Percentiles rank a stretch among this genome's conserved stretches.
Evolutionary conservation across 371 early-diverging fungal genomes (phyloP).

Genomic region (Apophysomyces variabilis): DNA sequence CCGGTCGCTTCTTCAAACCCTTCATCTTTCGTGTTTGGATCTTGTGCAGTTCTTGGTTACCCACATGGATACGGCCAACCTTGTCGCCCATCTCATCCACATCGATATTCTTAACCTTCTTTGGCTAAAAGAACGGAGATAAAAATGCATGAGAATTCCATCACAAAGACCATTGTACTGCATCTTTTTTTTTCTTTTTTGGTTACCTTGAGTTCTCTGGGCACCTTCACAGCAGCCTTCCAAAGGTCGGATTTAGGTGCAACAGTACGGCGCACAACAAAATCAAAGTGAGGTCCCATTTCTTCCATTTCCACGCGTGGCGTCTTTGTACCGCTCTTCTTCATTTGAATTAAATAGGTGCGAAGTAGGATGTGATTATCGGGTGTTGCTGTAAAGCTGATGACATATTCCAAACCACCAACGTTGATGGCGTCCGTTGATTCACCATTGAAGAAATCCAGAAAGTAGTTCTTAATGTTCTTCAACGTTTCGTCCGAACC

Average conservation of each 20-base stretch:
- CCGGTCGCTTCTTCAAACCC: constrained; percentile 81
- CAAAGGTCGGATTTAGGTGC: constrained; percentile 79
- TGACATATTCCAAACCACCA: constrained; percentile 89
- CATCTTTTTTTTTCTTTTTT: too few species aligned
- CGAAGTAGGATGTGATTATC: constrained; percentile 75
- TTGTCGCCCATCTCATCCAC: constrained; percentile 90
- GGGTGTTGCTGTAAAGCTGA: constrained; percentile 82
- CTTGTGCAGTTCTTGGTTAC: constrained; percentile 87
- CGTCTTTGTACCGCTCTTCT: constrained; percentile 82
- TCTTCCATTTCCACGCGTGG: constrained; percentile 93
- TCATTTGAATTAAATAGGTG: constrained; percentile 80
- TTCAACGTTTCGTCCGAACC: constrained; percentile 71
- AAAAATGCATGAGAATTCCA: constrained; percentile 3
- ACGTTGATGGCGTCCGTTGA: constrained; percentile 73
- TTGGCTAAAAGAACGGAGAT: constrained; percentile 47
- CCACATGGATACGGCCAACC: constrained; percentile 91
- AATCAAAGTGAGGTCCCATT: constrained; percentile 93
- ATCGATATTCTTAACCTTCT: constrained; percentile 94
- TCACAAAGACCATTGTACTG: too few species aligned
- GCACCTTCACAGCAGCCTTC: constrained; percentile 82
- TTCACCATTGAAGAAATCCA: constrained; percentile 94
- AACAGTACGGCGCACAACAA: constrained; percentile 76
- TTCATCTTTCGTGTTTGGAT: constrained; percentile 98
- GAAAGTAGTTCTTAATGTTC: constrained; percentile 79
- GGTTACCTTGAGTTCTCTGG: constrained; percentile 83